Percentiles rank a stretch among this genome's conserved stretches.
phyloP scores from a whole-genome alignment of 2,329 filamentous ascomycete genomes.

The Helotiales sp. region DNA sequence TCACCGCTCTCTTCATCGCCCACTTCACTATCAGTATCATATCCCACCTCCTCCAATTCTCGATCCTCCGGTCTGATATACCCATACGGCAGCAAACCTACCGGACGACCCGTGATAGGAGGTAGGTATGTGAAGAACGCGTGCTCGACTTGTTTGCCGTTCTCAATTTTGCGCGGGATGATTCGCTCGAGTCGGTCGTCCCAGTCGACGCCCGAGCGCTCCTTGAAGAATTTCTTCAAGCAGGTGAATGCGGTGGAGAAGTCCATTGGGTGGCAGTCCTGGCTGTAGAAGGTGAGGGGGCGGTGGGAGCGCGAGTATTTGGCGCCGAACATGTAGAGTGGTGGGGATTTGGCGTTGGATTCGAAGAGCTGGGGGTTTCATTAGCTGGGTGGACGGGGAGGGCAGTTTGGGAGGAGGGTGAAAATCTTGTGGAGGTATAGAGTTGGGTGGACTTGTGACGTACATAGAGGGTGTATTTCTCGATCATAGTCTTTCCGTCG shows the following conservation, averaged over 20 bases:
- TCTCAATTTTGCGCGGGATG: neutral
- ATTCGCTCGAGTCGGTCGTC: conserved; percentile 50
- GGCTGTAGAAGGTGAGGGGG: conserved; percentile 43
- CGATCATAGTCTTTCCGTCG: conserved; percentile 52
- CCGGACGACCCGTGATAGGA: conserved; percentile 26
- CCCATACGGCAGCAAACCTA: conserved; percentile 31
- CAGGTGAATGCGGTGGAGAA: conserved; percentile 52
- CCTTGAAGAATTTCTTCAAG: conserved; percentile 63
- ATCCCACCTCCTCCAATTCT: conserved; percentile 17
- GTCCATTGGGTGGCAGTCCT: conserved; percentile 47
- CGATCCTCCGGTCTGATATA: conserved; percentile 30
- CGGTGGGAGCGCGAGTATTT: conserved; percentile 48
- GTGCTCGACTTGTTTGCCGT: neutral
- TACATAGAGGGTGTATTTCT: conserved; percentile 48
- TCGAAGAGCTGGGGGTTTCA: conserved; percentile 78
- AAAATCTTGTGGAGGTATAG: no score
- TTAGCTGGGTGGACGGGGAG: no score
- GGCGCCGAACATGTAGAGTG: conserved; percentile 64
- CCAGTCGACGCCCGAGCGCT: conserved; percentile 65
- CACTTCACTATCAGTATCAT: conserved; percentile 33
- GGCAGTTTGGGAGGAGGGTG: no score
- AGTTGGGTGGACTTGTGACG: neutral
- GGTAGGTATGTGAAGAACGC: conserved; percentile 21
- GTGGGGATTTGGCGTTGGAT: conserved; percentile 58
- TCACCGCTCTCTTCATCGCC: conserved; percentile 23